Percentiles rank a stretch among this genome's conserved stretches.
Evolutionary conservation across 805 yeast species (phyloP).

Genomic region (Candida glaebosa): DNA sequence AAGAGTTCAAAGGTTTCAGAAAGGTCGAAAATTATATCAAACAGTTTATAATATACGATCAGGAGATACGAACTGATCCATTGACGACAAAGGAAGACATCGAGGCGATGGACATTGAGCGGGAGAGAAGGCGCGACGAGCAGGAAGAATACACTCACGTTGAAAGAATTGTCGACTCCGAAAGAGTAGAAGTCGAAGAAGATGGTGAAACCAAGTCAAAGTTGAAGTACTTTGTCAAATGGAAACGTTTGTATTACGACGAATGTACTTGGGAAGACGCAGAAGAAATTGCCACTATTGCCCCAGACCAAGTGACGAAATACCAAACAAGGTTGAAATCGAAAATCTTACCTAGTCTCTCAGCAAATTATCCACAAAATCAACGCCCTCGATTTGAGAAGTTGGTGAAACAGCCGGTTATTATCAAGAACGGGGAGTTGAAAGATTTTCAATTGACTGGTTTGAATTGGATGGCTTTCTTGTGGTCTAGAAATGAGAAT

Average conservation of each 20-base stretch:
- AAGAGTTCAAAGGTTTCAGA: slow-evolving; percentile 67
- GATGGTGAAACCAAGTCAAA: slow-evolving; percentile 52
- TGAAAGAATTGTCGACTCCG: slow-evolving; percentile 85
- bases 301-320: slow-evolving; percentile 79
- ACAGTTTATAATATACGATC: slow-evolving; percentile 68
- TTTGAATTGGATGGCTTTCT: slow-evolving; percentile 98
- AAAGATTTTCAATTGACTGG: slow-evolving; percentile 98
- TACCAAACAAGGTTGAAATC: slow-evolving; percentile 80
- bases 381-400: slow-evolving; percentile 88
- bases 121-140: slow-evolving; percentile 80
- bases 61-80: slow-evolving; percentile 75
- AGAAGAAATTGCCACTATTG: slow-evolving; percentile 73
- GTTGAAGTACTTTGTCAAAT: slow-evolving; percentile 82
- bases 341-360: slow-evolving; percentile 76
- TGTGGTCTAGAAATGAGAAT: slow-evolving; percentile 96
- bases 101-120: slow-evolving; percentile 89
- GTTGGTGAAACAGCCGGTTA: slow-evolving; percentile 79
- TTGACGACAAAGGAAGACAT: slow-evolving; percentile 84
- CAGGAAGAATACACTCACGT: slow-evolving; percentile 79
- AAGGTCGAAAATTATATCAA: slow-evolving; percentile 87
- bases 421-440: slow-evolving; percentile 84
- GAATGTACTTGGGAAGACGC: slow-evolving; percentile 98
- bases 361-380: slow-evolving; percentile 67
- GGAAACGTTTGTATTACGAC: slow-evolving; percentile 92
- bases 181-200: slow-evolving; percentile 59